A percentile compares a stretch with the other conserved stretches of the same genome.
Conservation (phyloP, 306 rosid species). For the Prunus persica region DNA sequence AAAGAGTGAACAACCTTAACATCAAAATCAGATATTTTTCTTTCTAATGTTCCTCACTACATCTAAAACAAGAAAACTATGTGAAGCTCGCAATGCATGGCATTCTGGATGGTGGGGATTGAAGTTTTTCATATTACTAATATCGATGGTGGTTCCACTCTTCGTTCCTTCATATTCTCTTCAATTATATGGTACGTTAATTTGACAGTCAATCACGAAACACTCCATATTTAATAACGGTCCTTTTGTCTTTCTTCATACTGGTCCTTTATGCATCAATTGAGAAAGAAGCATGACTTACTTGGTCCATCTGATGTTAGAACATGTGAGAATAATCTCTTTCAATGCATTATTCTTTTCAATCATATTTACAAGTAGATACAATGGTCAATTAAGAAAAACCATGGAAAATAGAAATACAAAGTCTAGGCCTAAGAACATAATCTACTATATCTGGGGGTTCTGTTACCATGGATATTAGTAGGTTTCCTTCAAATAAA, state of each 20-base stretch:
- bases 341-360: neutral
- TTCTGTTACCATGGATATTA: too few relatives aligned
- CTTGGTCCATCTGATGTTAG: neutral
- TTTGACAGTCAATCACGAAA: neutral
- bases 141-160: constrained; percentile 58
- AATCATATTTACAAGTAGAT: too few relatives aligned
- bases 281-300: neutral
- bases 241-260: neutral
- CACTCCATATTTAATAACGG: neutral
- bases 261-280: neutral
- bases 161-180: constrained; percentile 51
- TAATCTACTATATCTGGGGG: too few relatives aligned
- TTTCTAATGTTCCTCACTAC: constrained; percentile 69
- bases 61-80: constrained; percentile 57
- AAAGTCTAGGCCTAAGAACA: too few relatives aligned
- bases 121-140: constrained; percentile 49
- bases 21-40: constrained; percentile 65
- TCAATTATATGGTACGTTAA: constrained; percentile 62
- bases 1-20: constrained; percentile 45
- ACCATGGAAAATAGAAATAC: too few relatives aligned
- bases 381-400: too few relatives aligned
- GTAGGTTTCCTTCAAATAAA: too few relatives aligned
- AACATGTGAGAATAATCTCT: neutral
- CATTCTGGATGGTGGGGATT: constrained; percentile 79
- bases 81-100: constrained; percentile 59